phyloP scores from a whole-genome alignment of 805 yeast genomes.

The Allodekkera sacchari region DNA sequence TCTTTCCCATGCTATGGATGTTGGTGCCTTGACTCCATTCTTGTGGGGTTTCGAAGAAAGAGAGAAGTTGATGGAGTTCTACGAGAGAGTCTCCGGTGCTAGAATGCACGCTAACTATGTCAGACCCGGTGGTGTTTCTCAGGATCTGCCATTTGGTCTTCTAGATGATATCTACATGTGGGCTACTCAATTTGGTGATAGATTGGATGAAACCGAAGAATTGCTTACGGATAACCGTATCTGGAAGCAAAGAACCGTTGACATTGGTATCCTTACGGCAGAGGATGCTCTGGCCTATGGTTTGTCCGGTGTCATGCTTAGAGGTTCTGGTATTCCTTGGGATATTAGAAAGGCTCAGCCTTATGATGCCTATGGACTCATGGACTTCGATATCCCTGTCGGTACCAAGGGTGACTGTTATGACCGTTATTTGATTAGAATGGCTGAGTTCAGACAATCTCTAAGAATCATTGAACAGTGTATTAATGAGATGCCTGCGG shows the following conservation, averaged over 20 bases:
- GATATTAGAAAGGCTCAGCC: slow-evolving; percentile 84
- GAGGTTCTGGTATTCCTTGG: slow-evolving; percentile 85
- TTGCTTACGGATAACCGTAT: slow-evolving; percentile 84
- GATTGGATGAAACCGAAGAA: slow-evolving; percentile 86
- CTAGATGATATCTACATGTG: slow-evolving; percentile 90
- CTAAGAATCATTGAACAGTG: slow-evolving; percentile 85
- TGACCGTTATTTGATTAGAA: slow-evolving; percentile 80
- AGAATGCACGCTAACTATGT: slow-evolving; percentile 83
- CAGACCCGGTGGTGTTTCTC: slow-evolving; percentile 89
- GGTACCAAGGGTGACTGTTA: slow-evolving; percentile 87
- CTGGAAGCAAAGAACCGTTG: slow-evolving; percentile 82
- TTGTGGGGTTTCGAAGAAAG: slow-evolving; percentile 93
- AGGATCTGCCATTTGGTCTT: slow-evolving; percentile 78
- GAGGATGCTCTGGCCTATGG: slow-evolving; percentile 81
- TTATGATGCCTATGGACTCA: slow-evolving; percentile 80
- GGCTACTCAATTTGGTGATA: slow-evolving; percentile 93
- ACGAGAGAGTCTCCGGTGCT: slow-evolving; percentile 86
- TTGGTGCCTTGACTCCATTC: slow-evolving; percentile 89
- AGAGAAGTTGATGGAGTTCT: slow-evolving; percentile 87
- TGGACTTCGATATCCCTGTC: slow-evolving; percentile 82
- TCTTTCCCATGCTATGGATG: slow-evolving; percentile 86
- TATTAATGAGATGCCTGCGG: slow-evolving; percentile 85
- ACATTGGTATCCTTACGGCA: slow-evolving; percentile 73
- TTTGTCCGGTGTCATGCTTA: slow-evolving; percentile 79
- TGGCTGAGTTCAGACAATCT: slow-evolving; percentile 90